phyloP scores from a whole-genome alignment of 768 basidiomycete species.

The Thelephora ganbajun region DNA sequence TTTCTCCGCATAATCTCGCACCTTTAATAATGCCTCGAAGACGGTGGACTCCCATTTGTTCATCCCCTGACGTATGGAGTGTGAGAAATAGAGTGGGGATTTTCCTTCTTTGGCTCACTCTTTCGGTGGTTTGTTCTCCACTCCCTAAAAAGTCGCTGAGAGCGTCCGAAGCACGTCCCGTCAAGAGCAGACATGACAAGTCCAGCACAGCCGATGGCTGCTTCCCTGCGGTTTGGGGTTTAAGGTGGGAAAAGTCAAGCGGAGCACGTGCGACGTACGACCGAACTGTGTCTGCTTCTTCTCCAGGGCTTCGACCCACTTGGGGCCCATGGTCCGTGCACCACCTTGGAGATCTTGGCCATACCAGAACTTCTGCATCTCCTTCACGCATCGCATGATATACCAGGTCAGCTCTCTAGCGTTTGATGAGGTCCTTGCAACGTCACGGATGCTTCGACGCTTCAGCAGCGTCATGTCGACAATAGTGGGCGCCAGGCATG shows the following conservation, averaged over 20 bases:
- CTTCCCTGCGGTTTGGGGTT: constrained; percentile 26
- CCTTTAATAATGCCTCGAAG: constrained; percentile 50
- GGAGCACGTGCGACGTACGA: constrained; percentile 21
- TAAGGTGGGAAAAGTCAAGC: not conserved
- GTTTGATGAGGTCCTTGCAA: constrained; percentile 57
- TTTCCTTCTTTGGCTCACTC: constrained; percentile 30
- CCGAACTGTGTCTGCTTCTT: constrained; percentile 52
- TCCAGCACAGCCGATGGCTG: constrained; percentile 55
- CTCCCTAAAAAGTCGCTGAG: constrained; percentile 65
- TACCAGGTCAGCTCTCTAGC: constrained; percentile 65
- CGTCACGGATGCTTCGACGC: constrained; percentile 42
- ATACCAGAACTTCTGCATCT: constrained; percentile 62
- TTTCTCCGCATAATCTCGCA: constrained; percentile 63
- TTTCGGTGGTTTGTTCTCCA: constrained; percentile 68
- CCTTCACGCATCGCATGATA: constrained; percentile 50
- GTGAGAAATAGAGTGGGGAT: not conserved
- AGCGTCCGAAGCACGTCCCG: constrained; percentile 59
- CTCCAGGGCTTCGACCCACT: constrained; percentile 58
- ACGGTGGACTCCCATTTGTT: constrained; percentile 76
- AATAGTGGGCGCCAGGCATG: constrained; percentile 27
- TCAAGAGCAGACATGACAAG: constrained; percentile 53
- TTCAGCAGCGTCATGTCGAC: constrained; percentile 46
- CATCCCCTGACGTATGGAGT: constrained; percentile 37
- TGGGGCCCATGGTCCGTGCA: constrained; percentile 57
- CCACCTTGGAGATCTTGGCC: constrained; percentile 54